Percentiles rank a stretch among this genome's conserved stretches.
Conservation (phyloP, 768 basidiomycete species). For the Tephrocybe sp. region DNA sequence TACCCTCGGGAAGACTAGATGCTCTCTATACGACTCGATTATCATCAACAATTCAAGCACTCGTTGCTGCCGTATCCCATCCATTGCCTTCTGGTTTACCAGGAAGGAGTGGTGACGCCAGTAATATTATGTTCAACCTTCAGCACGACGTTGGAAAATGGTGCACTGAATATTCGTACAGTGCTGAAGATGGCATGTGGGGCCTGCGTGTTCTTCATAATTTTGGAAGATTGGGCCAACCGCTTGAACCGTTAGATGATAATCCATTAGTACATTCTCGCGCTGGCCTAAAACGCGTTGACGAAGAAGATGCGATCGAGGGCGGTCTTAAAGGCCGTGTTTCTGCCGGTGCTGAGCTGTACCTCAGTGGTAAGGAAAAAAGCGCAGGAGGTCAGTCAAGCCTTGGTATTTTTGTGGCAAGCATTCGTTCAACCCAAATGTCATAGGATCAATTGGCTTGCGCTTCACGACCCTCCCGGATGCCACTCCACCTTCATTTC, state of each 20-base stretch:
- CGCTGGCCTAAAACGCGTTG: conserved; percentile 71
- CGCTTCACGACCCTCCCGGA: conserved; percentile 94
- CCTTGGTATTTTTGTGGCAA: not conserved
- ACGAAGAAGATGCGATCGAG: conserved; percentile 92
- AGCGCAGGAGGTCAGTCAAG: conserved; percentile 81
- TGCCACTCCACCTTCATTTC: conserved; percentile 63
- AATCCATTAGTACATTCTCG: conserved; percentile 18
- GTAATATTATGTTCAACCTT: conserved; percentile 77
- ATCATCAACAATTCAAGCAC: conserved; percentile 72
- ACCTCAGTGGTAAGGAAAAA: conserved; percentile 89
- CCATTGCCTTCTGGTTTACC: conserved; percentile 48
- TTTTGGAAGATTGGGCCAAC: conserved; percentile 68
- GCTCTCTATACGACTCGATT: conserved; percentile 86
- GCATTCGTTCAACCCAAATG: not conserved
- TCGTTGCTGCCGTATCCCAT: conserved; percentile 86
- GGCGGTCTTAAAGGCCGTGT: conserved; percentile 89
- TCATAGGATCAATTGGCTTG: conserved; percentile 83
- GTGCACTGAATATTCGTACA: conserved; percentile 93
- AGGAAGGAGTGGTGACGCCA: conserved; percentile 46
- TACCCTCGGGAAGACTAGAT: conserved; percentile 85
- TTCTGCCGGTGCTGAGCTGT: conserved; percentile 90
- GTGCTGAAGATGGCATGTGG: conserved; percentile 92
- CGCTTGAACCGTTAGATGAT: conserved; percentile 31
- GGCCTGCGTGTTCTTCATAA: conserved; percentile 88
- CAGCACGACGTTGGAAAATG: conserved; percentile 93